Evolutionary conservation across 192 early-diverging fungal genomes (phyloP).

Genomic region (Glomus cerebriforme): DNA sequence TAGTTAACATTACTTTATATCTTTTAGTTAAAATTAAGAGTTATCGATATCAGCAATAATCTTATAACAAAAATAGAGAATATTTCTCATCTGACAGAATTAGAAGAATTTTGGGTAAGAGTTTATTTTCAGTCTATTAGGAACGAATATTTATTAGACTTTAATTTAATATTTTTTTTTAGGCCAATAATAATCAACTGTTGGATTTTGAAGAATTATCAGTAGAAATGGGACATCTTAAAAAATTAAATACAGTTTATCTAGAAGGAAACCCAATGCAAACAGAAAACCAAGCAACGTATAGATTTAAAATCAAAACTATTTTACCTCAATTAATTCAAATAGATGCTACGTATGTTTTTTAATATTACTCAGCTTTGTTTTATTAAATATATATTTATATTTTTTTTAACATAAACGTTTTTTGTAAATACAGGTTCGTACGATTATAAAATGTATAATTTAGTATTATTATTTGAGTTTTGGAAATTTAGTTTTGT

Average conservation of each 20-base stretch:
- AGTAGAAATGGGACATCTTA: conserved; percentile 57
- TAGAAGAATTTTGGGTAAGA: conserved; percentile 91
- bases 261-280: conserved; percentile 96
- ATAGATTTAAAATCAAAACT: conserved; percentile 85
- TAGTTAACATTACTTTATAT: neutral
- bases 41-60: conserved; percentile 90
- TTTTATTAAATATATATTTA: conserved; percentile 2
- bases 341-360: conserved; percentile 83
- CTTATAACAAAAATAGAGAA: conserved; percentile 70
- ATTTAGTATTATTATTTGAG: no score
- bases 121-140: conserved; percentile 32
- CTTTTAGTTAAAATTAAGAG: conserved; percentile 16
- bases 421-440: no score
- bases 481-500: no score
- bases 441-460: no score
- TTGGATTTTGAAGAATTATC: conserved; percentile 79
- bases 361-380: no score
- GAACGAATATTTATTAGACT: neutral
- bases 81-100: conserved; percentile 61
- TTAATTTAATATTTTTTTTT: conserved; percentile 10
- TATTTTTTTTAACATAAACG: conserved; percentile 15
- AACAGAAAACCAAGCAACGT: conserved; percentile 68
- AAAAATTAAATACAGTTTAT: conserved; percentile 82
- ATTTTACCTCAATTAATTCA: conserved; percentile 83
- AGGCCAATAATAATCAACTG: conserved; percentile 78